phyloP scores from a whole-genome alignment of 2,329 filamentous ascomycete genomes.

The Lachnellula occidentalis region DNA sequence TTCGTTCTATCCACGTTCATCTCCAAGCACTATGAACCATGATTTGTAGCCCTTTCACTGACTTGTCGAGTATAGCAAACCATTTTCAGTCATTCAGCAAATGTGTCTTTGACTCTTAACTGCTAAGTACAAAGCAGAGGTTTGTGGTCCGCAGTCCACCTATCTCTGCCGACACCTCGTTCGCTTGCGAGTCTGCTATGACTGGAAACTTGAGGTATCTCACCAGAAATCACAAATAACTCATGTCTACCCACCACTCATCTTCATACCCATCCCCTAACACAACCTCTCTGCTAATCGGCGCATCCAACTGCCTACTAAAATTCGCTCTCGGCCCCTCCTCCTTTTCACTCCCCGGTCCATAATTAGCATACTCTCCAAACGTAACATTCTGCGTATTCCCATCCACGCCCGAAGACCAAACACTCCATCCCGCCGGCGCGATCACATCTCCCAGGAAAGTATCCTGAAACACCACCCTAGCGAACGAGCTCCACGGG shows the following conservation, averaged over 20 bases:
- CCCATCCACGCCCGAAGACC: conserved; percentile 35
- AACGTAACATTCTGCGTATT: conserved; percentile 44
- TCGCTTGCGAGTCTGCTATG: neutral
- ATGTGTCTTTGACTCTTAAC: too few relatives aligned
- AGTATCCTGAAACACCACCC: conserved; percentile 47
- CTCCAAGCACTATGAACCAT: too few relatives aligned
- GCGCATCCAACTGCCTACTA: conserved; percentile 6
- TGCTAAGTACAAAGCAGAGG: too few relatives aligned
- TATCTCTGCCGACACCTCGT: too few relatives aligned
- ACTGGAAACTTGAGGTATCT: neutral
- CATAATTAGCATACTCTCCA: conserved; percentile 47
- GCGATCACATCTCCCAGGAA: conserved; percentile 44
- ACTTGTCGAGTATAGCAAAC: too few relatives aligned
- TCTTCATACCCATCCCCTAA: conserved; percentile 8
- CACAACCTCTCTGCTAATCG: conserved; percentile 10
- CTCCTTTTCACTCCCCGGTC: conserved; percentile 33
- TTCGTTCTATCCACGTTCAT: too few relatives aligned
- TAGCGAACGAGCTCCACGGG: conserved; percentile 45
- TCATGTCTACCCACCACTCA: conserved; percentile 20
- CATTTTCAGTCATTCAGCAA: too few relatives aligned
- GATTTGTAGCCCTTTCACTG: too few relatives aligned
- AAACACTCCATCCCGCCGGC: conserved; percentile 44
- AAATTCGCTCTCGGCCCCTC: conserved; percentile 16
- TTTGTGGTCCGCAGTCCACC: too few relatives aligned
- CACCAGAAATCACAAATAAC: conserved; percentile 3